Evolutionary conservation across 2,329 filamentous ascomycete genomes (phyloP).

Genomic region (Catunica adiposa): DNA sequence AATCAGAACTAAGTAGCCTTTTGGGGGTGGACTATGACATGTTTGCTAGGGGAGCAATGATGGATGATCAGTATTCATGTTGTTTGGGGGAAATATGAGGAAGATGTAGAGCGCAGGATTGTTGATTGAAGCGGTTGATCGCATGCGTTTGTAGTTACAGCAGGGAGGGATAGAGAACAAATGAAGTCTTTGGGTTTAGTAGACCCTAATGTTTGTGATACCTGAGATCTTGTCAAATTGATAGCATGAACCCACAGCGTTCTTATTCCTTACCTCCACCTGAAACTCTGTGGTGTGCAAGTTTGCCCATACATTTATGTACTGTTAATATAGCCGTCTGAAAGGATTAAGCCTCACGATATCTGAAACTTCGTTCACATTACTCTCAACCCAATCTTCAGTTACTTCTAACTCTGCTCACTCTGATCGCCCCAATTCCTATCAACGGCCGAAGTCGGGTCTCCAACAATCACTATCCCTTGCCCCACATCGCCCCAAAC

Average conservation of each 20-base stretch:
- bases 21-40: background rate
- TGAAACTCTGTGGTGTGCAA: too few species aligned
- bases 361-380: too few species aligned
- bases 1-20: background rate
- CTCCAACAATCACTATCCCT: background rate
- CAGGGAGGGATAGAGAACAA: background rate
- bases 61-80: too few species aligned
- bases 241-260: background rate
- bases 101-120: constrained; percentile 1
- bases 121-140: background rate
- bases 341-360: too few species aligned
- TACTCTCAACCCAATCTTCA: background rate
- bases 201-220: constrained; percentile 3
- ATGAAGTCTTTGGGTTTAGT: background rate
- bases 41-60: too few species aligned
- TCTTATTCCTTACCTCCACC: background rate
- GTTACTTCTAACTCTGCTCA: too few species aligned
- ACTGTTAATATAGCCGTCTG: background rate
- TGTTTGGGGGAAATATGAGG: background rate
- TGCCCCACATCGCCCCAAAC: background rate
- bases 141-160: background rate
- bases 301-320: background rate
- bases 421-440: too few species aligned
- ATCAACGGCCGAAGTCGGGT: constrained; percentile 6
- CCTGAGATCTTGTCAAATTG: background rate